phyloP scores from a whole-genome alignment of 2,329 filamentous ascomycete genomes.

The Blumeria graminis region DNA sequence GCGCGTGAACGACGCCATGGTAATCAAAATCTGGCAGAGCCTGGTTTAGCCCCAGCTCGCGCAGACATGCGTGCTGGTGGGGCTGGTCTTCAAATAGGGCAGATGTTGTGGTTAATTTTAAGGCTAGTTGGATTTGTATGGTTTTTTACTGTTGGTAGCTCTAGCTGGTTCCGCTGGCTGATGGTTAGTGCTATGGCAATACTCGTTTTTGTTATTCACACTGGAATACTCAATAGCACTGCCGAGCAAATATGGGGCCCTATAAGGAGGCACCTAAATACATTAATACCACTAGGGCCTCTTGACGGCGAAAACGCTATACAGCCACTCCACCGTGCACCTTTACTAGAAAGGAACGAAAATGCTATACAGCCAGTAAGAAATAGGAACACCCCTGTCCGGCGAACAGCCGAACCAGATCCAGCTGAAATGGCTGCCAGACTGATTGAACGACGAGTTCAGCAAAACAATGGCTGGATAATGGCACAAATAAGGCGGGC shows the following conservation, averaged over 20 bases:
- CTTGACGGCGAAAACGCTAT: neutral
- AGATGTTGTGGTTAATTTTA: slow-evolving; percentile 36
- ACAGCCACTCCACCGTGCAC: slow-evolving; percentile 11
- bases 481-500: slow-evolving; percentile 26
- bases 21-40: slow-evolving; percentile 4
- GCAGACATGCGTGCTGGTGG: slow-evolving; percentile 13
- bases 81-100: slow-evolving; percentile 20
- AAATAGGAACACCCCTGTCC: slow-evolving; percentile 2
- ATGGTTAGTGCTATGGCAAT: slow-evolving; percentile 29
- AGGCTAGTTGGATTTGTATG: slow-evolving; percentile 35
- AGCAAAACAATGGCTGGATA: slow-evolving; percentile 24
- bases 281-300: slow-evolving; percentile 29
- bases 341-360: slow-evolving; percentile 14
- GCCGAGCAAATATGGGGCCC: slow-evolving; percentile 31
- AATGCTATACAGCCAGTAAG: slow-evolving; percentile 5
- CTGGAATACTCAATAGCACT: slow-evolving; percentile 30
- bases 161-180: slow-evolving; percentile 34
- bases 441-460: slow-evolving; percentile 23
- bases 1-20: slow-evolving; percentile 6
- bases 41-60: slow-evolving; percentile 6
- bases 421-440: slow-evolving; percentile 29
- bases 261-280: slow-evolving; percentile 32
- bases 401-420: slow-evolving; percentile 16
- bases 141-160: slow-evolving; percentile 35
- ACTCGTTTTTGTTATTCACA: slow-evolving; percentile 32